Evolutionary conservation across 2,329 filamentous ascomycete species (phyloP), one percentile per base, ranked within the genome.

Genomic region (Hypomyces perniciosus): DNA sequence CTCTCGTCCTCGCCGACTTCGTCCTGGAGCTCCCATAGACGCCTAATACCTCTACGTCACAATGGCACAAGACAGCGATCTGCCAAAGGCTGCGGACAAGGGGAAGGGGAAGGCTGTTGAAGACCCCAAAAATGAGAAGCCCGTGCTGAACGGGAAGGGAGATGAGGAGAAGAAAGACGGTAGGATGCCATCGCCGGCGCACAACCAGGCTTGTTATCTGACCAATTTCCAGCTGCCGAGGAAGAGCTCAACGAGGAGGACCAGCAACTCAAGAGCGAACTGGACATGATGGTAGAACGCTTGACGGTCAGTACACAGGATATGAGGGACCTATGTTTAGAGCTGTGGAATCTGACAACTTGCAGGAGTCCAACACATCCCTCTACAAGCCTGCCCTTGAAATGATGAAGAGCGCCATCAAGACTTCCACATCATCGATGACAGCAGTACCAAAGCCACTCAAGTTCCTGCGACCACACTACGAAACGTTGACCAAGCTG

Each of bases 381-480:
- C 86, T 97, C 60, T 96, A 97, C 77, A 92, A 91, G 69, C 83
- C 91, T 53, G 88, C 93, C 49, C 78, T 99, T 60, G 91, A 97
- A 71, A 87, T 90, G 60, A 96, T 99, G 83, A 97, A 96, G 77
- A 90, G 85, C 64, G 95, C 90, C 67, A 99, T 99, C 78, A 97
- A 96, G 78, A 99, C 93, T 50, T 96, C 93, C 54, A 99, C 93
- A 59, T 97, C 91, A 53, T 99, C 95, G 42, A 99, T 99, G 93
- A 99, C 93, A 44, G 93, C 93, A 54, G 93, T 99, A 56, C 93
- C 95, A 27, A 99, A 99, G 74, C 93, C 93, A 33, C 80, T 99
- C 63, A 99, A 99, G 73, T 99, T 99, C 70, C 81, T 99, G 57
- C 84, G 93, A 75, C 93, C 92, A 60, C 92, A 99, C 72, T 99